Evolutionary conservation across 2,329 filamentous ascomycete genomes (phyloP), one percentile per base, ranked within the genome.

Genomic region (Clarireedia homoeocarpa): DNA sequence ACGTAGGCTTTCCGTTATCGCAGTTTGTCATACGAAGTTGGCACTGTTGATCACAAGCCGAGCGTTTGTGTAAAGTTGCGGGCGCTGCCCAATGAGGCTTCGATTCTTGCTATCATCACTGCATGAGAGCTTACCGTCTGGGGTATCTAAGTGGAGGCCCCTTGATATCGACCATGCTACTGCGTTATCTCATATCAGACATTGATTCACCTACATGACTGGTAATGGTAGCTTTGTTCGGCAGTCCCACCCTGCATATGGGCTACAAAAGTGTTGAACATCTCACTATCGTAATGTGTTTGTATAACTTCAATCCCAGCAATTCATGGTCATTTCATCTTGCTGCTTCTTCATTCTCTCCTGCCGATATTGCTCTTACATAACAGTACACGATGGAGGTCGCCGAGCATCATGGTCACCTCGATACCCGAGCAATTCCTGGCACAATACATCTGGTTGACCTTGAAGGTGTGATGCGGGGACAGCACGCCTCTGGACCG

Each of bases 361-460:
- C 12, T 34, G 30, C 4, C 2, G 10, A 34, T 34, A 34, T 9
- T 34, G 9, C 30, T 12, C 3, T 12, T 9, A 14, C 30, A 10
- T 12, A 34, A 48, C 38, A 36, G 38, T 49, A 39, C 24, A 39
- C 10, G 20, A 57, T 60, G 53, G 44, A 48, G 39, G 51, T 34
- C 26, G n/a, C 56, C 14, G 50, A 36, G 12, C 42, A 49, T 49
- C 46, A 51, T 30, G 53, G 30, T 38, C 53, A 59, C 27, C 48
- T 61, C 6, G 60, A 64, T 39, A 56, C 58, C 39, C 38, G 36
- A 17, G 48, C 45, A 15, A 49, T 64, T n/a, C 67, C 67, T 12
- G 67, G 68, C 27, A 70, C 67, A 1, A 60, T 69, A 51, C 65
- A 66, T 53, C 62, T 69, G 20, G 63, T 70, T 39, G 67, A 69